A percentile compares a stretch with the other conserved stretches of the same genome.
Evolutionary conservation across 2,329 filamentous ascomycete species (phyloP).

Genomic region (Geosmithia putterillii): DNA sequence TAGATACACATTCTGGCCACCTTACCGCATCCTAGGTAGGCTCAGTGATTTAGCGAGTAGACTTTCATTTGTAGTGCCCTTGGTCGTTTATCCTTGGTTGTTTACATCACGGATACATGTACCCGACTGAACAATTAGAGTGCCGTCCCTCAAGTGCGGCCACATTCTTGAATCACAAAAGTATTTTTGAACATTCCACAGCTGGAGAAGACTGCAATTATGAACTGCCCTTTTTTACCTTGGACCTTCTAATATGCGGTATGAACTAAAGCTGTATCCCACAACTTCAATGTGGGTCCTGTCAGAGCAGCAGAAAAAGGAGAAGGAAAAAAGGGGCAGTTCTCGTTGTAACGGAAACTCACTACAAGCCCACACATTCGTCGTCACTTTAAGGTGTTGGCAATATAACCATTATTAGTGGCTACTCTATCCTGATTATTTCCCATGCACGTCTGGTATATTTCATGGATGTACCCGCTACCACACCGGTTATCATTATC

Average conservation of each 20-base stretch:
- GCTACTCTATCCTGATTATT: slow-evolving; percentile 22
- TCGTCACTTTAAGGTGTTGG: slow-evolving; percentile 27
- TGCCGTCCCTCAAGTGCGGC: slow-evolving; percentile 6
- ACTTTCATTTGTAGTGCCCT: too few relatives aligned
- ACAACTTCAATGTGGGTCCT: slow-evolving; percentile 16
- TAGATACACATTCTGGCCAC: too few relatives aligned
- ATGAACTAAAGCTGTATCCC: slow-evolving; percentile 25
- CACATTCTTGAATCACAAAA: slow-evolving; percentile 24
- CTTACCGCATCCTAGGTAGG: too few relatives aligned
- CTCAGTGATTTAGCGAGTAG: too few relatives aligned
- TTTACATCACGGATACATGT: too few relatives aligned
- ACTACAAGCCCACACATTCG: slow-evolving; percentile 27
- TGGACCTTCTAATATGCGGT: slow-evolving; percentile 28
- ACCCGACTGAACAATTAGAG: too few relatives aligned
- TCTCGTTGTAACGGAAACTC: slow-evolving; percentile 6
- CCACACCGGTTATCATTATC: too few relatives aligned
- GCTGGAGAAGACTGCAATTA: slow-evolving; percentile 37
- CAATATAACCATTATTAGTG: slow-evolving; percentile 32
- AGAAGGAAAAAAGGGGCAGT: not conserved
- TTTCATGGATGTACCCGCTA: too few relatives aligned
- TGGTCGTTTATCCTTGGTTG: too few relatives aligned
- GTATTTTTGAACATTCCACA: slow-evolving; percentile 37
- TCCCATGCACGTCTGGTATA: too few relatives aligned
- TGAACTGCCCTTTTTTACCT: slow-evolving; percentile 19
- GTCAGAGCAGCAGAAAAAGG: not conserved